Evolutionary conservation across 805 yeast genomes (phyloP).

Genomic region (Metschnikowia peoriensis): DNA sequence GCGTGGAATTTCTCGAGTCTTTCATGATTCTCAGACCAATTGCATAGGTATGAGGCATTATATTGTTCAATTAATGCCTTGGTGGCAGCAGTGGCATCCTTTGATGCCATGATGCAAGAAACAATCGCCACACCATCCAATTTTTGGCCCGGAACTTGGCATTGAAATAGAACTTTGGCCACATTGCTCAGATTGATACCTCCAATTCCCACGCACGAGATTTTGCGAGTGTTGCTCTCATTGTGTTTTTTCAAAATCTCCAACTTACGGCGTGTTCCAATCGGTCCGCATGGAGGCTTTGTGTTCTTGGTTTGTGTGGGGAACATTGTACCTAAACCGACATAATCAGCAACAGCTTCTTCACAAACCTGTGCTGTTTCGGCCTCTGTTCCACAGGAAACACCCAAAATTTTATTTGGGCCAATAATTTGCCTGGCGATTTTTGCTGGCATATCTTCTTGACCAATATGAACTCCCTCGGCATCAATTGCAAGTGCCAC

Average conservation of each 20-base stretch:
- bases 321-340: slow-evolving; percentile 81
- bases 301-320: slow-evolving; percentile 64
- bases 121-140: slow-evolving; percentile 89
- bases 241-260: slow-evolving; percentile 36
- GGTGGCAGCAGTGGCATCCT: slow-evolving; percentile 54
- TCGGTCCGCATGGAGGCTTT: slow-evolving; percentile 54
- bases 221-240: slow-evolving; percentile 22
- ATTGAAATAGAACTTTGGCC: slow-evolving; percentile 52
- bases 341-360: slow-evolving; percentile 63
- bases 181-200: slow-evolving; percentile 69
- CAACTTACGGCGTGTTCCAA: slow-evolving; percentile 58
- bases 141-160: slow-evolving; percentile 42
- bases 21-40: neutral
- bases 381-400: slow-evolving; percentile 59
- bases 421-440: slow-evolving; percentile 67
- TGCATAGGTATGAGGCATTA: slow-evolving; percentile 21
- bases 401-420: slow-evolving; percentile 72
- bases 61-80: slow-evolving; percentile 30
- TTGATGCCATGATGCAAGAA: slow-evolving; percentile 73
- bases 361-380: slow-evolving; percentile 54
- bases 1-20: neutral
- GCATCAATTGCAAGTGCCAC: slow-evolving; percentile 88
- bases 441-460: slow-evolving; percentile 72
- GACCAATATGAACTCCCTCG: slow-evolving; percentile 92
- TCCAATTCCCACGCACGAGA: slow-evolving; percentile 76